A percentile compares a stretch with the other conserved stretches of the same genome.
phyloP scores from a whole-genome alignment of 176 grass and related monocot species.

The Lolium multiflorum region DNA sequence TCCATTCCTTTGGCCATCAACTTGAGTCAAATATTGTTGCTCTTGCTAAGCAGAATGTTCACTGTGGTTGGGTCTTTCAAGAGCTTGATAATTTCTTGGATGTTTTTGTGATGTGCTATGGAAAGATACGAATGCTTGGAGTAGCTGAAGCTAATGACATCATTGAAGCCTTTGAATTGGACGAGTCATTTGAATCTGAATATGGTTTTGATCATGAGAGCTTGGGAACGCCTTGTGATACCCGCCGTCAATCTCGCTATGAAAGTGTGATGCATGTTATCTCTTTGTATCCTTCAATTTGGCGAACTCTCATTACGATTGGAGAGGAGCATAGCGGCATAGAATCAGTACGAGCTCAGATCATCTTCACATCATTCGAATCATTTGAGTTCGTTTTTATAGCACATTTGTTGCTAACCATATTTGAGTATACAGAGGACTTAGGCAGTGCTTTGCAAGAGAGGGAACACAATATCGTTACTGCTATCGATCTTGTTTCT shows the following conservation, averaged over 20 bases:
- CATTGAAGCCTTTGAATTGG: constrained; percentile 10
- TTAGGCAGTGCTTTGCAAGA: constrained; percentile 15
- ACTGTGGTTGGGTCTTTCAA: constrained; percentile 12
- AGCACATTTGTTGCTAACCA: constrained; percentile 15
- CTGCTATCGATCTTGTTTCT: constrained; percentile 6
- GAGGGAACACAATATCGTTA: constrained; percentile 8
- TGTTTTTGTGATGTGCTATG: constrained; percentile 6
- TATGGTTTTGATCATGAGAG: constrained; percentile 4
- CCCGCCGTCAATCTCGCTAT: constrained; percentile 3
- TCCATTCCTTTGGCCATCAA: constrained; percentile 20
- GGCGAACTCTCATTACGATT: not conserved
- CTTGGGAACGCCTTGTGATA: constrained; percentile 21
- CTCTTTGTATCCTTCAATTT: constrained; percentile 25
- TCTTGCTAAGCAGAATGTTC: constrained; percentile 11
- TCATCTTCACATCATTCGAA: not conserved
- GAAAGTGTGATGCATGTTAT: constrained; percentile 21
- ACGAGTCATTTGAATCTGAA: not conserved
- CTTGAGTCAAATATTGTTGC: constrained; percentile 22
- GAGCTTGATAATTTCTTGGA: not conserved
- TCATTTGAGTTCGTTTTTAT: constrained; percentile 23
- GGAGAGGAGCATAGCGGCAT: constrained; percentile 3
- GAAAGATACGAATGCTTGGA: constrained; percentile 14
- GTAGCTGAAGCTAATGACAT: constrained; percentile 3
- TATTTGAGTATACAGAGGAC: constrained; percentile 23
- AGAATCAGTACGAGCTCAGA: constrained; percentile 8